Base-by-base conservation (phyloP, 768 basidiomycete species). In the Galerina marginata region DNA sequence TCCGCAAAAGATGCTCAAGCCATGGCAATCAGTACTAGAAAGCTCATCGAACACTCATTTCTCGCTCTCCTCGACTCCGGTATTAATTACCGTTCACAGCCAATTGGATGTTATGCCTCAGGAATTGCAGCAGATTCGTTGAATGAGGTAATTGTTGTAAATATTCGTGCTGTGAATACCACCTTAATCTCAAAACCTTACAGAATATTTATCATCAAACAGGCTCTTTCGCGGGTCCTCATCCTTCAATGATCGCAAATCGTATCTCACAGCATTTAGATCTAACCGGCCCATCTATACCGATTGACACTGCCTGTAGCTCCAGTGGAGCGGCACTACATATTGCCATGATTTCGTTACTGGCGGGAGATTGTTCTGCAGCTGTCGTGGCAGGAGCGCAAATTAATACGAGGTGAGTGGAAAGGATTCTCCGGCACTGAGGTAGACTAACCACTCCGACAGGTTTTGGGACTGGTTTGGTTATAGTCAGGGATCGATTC, bases 41-140 rank as follows among this genome's bases (percentile, higher is more conserved):
- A 71, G 56, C 67, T 77, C 20, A 63, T 78, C 9, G 55, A 56
- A 33, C 55, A 56, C 72, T 61, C 69, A 0, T 77, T 79, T 55
- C 64, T 73, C 40, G 75, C 75, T 10, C 69, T 82, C 10, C 69
- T 77, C 45, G 80, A 82, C 64, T 78, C 80, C 1, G 80, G 79
- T 3, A 75, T 81, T 23, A 74, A 80, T 56, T 81, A 79, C 60
- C 66, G 79, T 36, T 74, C 74, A n/a, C 63, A 65, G 20, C 45
- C 75, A 10, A 72, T 80, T 9, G 80, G 80, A 0, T 76, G 77
- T 58, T 82, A 70, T 59, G 47, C 47, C 44, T 56, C 55, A 9
- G 55, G 48, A 9, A n/a, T 50, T 29, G n/a, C 25, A 50, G 5
- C n/a, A 10, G 48, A 76, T 74, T 1, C 38, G 46, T 71, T 79